phyloP scores from a whole-genome alignment of 2,329 filamentous ascomycete genomes.

The Colletotrichum tropicicola region DNA sequence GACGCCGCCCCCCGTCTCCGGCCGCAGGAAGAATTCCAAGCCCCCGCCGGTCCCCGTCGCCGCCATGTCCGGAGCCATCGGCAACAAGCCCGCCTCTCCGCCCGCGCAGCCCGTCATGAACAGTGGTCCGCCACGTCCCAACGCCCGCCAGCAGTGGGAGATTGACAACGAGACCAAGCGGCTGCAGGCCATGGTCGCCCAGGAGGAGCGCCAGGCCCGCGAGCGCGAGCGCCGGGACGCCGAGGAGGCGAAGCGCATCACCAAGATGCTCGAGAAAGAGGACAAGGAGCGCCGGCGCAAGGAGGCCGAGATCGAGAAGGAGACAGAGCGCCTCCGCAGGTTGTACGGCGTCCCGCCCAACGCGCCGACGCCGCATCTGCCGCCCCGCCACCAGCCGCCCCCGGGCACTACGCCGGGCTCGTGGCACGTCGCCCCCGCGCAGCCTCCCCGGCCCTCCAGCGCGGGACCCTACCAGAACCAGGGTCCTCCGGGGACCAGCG shows the following conservation, averaged over 20 bases:
- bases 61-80: conserved; percentile 53
- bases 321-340: conserved; percentile 82
- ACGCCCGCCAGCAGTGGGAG: conserved; percentile 46
- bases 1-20: conserved; percentile 35
- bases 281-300: conserved; percentile 65
- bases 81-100: conserved; percentile 34
- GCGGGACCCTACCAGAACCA: conserved; percentile 22
- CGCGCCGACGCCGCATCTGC: conserved; percentile 44
- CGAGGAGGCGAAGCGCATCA: conserved; percentile 61
- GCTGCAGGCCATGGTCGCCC: conserved; percentile 63
- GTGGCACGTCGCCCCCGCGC: conserved; percentile 20
- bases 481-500: conserved; percentile 2
- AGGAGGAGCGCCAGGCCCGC: conserved; percentile 60
- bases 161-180: conserved; percentile 83
- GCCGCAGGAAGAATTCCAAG: conserved; percentile 54
- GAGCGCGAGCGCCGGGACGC: conserved; percentile 63
- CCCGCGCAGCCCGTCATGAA: conserved; percentile 29
- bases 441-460: conserved; percentile 31
- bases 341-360: conserved; percentile 66
- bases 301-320: conserved; percentile 73
- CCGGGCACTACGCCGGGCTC: neutral
- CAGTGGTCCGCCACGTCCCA: conserved; percentile 39
- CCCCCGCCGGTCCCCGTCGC: conserved; percentile 40
- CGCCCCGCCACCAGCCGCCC: conserved; percentile 34
- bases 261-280: conserved; percentile 73